Conservation (phyloP, 495 filamentous ascomycete genomes). For the Penicillium dipodomyicola region DNA sequence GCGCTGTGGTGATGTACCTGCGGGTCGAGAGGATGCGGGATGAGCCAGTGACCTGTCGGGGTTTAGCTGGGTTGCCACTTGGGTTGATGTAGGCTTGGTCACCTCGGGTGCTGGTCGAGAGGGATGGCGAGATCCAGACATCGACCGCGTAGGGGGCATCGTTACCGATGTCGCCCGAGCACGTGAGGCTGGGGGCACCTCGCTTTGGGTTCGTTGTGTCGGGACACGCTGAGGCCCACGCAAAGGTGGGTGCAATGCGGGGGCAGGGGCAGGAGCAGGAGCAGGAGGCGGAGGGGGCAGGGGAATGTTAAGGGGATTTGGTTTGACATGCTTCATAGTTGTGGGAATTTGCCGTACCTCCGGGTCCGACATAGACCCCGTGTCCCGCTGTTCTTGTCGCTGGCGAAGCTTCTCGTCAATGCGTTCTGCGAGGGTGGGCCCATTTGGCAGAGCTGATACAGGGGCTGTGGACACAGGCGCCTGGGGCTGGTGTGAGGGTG, state of each 20-base stretch:
- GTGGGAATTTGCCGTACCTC: conserved; percentile 11
- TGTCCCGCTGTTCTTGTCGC: conserved; percentile 30
- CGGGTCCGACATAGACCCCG: conserved; percentile 18
- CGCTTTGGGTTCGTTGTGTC: conserved; percentile 2
- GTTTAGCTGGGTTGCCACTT: not conserved
- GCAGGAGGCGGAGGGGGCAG: not conserved
- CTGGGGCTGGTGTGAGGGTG: conserved; percentile 1
- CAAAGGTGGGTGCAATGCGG: conserved; percentile 9
- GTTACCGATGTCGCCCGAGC: conserved; percentile 14
- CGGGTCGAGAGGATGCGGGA: conserved; percentile 8
- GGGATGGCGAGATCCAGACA: conserved; percentile 14
- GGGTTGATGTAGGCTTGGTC: conserved; percentile 1
- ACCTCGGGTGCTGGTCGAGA: conserved; percentile 16
- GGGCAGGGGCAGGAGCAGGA: not conserved
- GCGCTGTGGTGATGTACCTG: conserved; percentile 17
- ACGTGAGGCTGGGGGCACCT: conserved; percentile 2
- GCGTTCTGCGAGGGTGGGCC: conserved; percentile 34
- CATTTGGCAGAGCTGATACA: conserved; percentile 7
- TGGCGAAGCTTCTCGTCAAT: conserved; percentile 39
- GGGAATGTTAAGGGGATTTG: not conserved
- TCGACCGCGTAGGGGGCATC: conserved; percentile 14
- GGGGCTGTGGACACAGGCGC: not conserved
- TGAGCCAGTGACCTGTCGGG: not conserved
- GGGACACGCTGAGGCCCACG: conserved; percentile 8
- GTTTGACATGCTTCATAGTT: conserved; percentile 6